Evolutionary conservation across 345 rosid genomes (phyloP).

Genomic region (Eutrema heterophyllum): DNA sequence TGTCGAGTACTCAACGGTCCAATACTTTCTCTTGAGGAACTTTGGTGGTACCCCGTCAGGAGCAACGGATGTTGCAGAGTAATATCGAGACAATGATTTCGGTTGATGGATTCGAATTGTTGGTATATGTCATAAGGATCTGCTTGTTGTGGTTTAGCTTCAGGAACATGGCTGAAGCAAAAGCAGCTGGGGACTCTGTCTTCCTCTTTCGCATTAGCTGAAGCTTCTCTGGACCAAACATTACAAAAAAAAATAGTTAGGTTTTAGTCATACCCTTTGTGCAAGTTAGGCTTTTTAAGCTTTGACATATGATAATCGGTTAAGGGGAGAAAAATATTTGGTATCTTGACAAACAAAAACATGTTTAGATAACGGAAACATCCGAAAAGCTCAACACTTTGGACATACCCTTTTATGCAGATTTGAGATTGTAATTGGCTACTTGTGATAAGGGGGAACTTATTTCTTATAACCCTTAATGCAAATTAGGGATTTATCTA

Average conservation of each 20-base stretch:
- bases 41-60: slow-evolving; percentile 47
- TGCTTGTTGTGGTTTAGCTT: slow-evolving; percentile 32
- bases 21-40: slow-evolving; percentile 43
- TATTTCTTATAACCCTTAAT: neutral
- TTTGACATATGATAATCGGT: too few relatives aligned
- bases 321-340: neutral
- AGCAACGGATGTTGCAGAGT: slow-evolving; percentile 42
- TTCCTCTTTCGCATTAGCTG: slow-evolving; percentile 32
- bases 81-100: neutral
- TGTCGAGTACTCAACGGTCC: slow-evolving; percentile 33
- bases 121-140: slow-evolving; percentile 40
- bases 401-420: too few relatives aligned
- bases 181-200: slow-evolving; percentile 41
- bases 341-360: neutral
- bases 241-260: neutral
- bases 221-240: slow-evolving; percentile 43
- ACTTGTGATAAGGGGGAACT: too few relatives aligned
- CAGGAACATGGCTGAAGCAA: slow-evolving; percentile 28
- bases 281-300: neutral
- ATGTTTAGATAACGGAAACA: neutral
- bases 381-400: neutral
- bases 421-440: too few relatives aligned
- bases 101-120: slow-evolving; percentile 36
- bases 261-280: neutral
- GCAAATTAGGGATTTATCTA: neutral